phyloP scores from a whole-genome alignment of 73 alveolate genomes.

The Halteria grandinella region DNA sequence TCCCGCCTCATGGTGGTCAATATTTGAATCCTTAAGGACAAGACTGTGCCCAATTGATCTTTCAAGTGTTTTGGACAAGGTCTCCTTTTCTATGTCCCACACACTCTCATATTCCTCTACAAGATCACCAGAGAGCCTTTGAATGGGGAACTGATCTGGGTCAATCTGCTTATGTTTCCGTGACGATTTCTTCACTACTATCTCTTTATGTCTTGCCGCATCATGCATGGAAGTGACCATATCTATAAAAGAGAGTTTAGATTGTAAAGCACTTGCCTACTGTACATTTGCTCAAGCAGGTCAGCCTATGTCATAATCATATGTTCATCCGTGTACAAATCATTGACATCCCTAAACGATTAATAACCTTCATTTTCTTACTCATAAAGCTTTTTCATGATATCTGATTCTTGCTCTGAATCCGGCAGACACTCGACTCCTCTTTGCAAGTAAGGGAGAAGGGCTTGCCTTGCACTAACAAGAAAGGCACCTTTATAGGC shows the following conservation, averaged over 20 bases:
- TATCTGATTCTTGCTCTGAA: slow-evolving; percentile 48
- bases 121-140: slow-evolving; percentile 21
- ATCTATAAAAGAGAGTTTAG: slow-evolving; percentile 6
- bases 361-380: background rate
- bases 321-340: slow-evolving; percentile 57
- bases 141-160: slow-evolving; percentile 61
- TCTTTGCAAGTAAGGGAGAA: slow-evolving; percentile 61
- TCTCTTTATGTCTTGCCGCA: slow-evolving; percentile 40
- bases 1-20: slow-evolving; percentile 80
- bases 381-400: slow-evolving; percentile 62
- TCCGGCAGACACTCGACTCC: slow-evolving; percentile 28
- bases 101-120: slow-evolving; percentile 27
- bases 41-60: slow-evolving; percentile 44
- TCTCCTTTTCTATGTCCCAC: slow-evolving; percentile 49
- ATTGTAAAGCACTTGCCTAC: too few relatives aligned
- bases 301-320: slow-evolving; percentile 56
- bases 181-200: slow-evolving; percentile 21
- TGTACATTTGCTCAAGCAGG: slow-evolving; percentile 61
- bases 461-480: slow-evolving; percentile 28
- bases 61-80: slow-evolving; percentile 11
- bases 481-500: slow-evolving; percentile 59
- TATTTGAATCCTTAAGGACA: slow-evolving; percentile 41
- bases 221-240: slow-evolving; percentile 44
- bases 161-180: slow-evolving; percentile 33
- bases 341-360: slow-evolving; percentile 48